These are phyloP conservation scores for Colletotrichum spaethianum DNA, from an alignment of 2,329 filamentous ascomycete species.

Conservation along the genomic window DNA sequence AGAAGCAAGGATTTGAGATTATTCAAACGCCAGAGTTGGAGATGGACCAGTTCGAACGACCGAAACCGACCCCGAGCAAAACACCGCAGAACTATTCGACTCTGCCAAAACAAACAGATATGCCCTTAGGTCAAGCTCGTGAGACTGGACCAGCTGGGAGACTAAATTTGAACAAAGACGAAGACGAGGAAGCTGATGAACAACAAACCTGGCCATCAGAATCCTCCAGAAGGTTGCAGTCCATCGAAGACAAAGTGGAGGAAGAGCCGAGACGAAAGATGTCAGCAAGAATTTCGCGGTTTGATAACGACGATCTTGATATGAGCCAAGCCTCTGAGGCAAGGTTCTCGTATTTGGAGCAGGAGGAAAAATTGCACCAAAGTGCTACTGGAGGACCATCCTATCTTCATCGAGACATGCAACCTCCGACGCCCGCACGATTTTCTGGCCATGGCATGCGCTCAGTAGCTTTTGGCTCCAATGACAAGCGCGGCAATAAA, in stretches of 20 bases:
- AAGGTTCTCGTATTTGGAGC: slow-evolving; percentile 36
- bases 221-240: neutral
- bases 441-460: slow-evolving; percentile 10
- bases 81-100: neutral
- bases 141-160: neutral
- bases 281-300: slow-evolving; percentile 33
- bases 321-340: slow-evolving; percentile 38
- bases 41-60: slow-evolving; percentile 37
- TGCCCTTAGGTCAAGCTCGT: neutral
- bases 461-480: neutral
- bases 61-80: slow-evolving; percentile 2
- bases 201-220: neutral
- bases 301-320: slow-evolving; percentile 31
- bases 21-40: slow-evolving; percentile 9
- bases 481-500: neutral
- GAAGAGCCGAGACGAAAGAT: slow-evolving; percentile 28
- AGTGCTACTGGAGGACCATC: slow-evolving; percentile 24
- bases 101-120: neutral
- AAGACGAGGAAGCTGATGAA: neutral
- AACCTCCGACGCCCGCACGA: neutral
- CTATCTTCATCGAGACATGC: slow-evolving; percentile 24
- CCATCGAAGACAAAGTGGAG: slow-evolving; percentile 1
- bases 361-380: slow-evolving; percentile 30
- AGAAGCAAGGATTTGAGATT: slow-evolving; percentile 31
- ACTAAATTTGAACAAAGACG: neutral